Evolutionary conservation across 176 grass and related monocot genomes (phyloP).

Genomic region (Otatea glauca): DNA sequence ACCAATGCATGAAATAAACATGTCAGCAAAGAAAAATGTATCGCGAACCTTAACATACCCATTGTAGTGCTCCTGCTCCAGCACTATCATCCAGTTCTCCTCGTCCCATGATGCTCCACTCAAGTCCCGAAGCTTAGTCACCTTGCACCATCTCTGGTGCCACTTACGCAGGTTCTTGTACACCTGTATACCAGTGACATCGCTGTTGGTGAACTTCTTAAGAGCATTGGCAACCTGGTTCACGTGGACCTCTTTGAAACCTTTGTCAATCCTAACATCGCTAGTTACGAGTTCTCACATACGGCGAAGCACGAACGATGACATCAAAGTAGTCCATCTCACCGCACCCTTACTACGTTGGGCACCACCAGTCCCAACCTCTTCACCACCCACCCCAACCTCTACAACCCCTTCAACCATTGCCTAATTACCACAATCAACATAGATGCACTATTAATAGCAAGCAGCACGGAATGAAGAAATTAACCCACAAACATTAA

Average conservation of each 20-base stretch:
- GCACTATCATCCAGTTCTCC: neutral
- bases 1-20: too few relatives aligned
- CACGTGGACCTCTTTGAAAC: neutral
- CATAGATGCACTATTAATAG: too few relatives aligned
- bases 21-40: too few relatives aligned
- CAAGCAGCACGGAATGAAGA: too few relatives aligned
- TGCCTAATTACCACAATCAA: too few relatives aligned
- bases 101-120: neutral
- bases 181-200: neutral
- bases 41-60: neutral
- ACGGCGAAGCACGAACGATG: neutral
- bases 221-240: neutral
- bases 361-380: neutral
- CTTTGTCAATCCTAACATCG: neutral
- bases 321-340: neutral
- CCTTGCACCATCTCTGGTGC: neutral
- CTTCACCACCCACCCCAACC: neutral
- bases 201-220: neutral
- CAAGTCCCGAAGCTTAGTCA: neutral
- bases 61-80: neutral
- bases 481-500: too few relatives aligned
- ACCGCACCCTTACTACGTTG: neutral
- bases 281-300: neutral
- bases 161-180: neutral
- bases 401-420: too few relatives aligned